Base-by-base conservation (phyloP, 2,329 filamentous ascomycete species). In the Tolypocladium amazonense region DNA sequence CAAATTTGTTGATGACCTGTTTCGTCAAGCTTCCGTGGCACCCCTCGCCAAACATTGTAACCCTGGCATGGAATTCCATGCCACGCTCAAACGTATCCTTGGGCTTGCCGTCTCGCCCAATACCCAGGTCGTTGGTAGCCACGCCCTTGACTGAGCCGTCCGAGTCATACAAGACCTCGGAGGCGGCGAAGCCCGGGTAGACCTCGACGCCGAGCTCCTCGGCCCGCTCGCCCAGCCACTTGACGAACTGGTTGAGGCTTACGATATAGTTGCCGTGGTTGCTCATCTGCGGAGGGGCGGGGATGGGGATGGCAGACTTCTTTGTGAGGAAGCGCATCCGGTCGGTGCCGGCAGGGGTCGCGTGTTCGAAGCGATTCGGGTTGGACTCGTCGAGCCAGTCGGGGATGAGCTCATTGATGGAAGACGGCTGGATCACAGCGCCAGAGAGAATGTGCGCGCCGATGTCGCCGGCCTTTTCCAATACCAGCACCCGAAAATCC, bases 201-300 rank as follows among this genome's bases (percentile, higher is more conserved):
- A 99, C 85, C 75, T 99, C 94, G 35, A 99, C 94, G 38, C 94
- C 94, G 37, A 95, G 71, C 76, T 97, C 94, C 75, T 99, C 94
- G n/a, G 94, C 94, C 56, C 93, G 85, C 72, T 97, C 94, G 56
- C 90, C 92, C 2, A 99, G 81, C 94, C 94, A 99, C 75, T 93
- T 95, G 60, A 89, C 89, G 70, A 99, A 88, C 74, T 97, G 90
- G 74, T 95, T 97, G 69, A 99, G 77, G 70, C 90, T 96, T 69
- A 99, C 86, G 66, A 99, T 99, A 74, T 95, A 97, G 76, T 99
- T 99, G 66, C 94, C 94, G 69, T 96, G 85, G 73, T 99, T 99
- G 79, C 92, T 86, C 94, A 99, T 99, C 77, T 97, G 94, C 38
- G 94, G 94, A 53, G 94, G 94, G 15, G 88, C 86, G 1, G 93